phyloP scores from a whole-genome alignment of 2,329 filamentous ascomycete genomes.

The Bretziella fagacearum region DNA sequence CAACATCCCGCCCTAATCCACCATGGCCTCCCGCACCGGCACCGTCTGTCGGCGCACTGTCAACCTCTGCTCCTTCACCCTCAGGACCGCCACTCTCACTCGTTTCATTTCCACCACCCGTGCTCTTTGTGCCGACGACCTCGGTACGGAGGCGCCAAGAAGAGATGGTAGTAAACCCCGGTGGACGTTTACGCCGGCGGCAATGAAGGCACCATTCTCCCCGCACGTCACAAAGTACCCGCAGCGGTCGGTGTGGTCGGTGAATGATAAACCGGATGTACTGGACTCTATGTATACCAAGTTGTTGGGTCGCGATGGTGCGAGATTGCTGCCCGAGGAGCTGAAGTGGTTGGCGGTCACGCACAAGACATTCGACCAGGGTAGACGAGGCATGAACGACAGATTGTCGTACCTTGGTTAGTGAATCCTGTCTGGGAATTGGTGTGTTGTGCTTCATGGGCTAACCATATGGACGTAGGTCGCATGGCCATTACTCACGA shows the following conservation, averaged over 20 bases:
- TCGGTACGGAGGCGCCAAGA: neutral
- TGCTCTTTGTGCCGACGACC: neutral
- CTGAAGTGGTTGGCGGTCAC: slow-evolving; percentile 94
- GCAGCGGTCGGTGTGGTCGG: slow-evolving; percentile 38
- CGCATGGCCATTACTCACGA: slow-evolving; percentile 19
- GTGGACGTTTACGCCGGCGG: slow-evolving; percentile 54
- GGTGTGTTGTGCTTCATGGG: neutral
- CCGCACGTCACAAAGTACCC: slow-evolving; percentile 40
- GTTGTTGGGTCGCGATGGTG: slow-evolving; percentile 57
- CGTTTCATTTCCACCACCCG: slow-evolving; percentile 3
- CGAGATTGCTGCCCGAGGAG: slow-evolving; percentile 67
- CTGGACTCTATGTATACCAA: slow-evolving; percentile 64
- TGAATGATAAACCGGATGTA: slow-evolving; percentile 58
- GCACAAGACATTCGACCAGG: slow-evolving; percentile 97
- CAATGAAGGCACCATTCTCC: slow-evolving; percentile 53
- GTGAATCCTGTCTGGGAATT: neutral
- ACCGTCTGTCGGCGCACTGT: neutral
- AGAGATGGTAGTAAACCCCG: slow-evolving; percentile 28
- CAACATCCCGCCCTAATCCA: neutral
- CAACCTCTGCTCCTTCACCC: too few relatives aligned
- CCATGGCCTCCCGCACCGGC: neutral
- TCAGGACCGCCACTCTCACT: neutral
- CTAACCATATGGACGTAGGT: slow-evolving; percentile 16
- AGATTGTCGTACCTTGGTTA: slow-evolving; percentile 42
- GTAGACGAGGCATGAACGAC: slow-evolving; percentile 85